Evolutionary conservation across 331 rosid genomes (phyloP).

Genomic region (Saraca asoca): DNA sequence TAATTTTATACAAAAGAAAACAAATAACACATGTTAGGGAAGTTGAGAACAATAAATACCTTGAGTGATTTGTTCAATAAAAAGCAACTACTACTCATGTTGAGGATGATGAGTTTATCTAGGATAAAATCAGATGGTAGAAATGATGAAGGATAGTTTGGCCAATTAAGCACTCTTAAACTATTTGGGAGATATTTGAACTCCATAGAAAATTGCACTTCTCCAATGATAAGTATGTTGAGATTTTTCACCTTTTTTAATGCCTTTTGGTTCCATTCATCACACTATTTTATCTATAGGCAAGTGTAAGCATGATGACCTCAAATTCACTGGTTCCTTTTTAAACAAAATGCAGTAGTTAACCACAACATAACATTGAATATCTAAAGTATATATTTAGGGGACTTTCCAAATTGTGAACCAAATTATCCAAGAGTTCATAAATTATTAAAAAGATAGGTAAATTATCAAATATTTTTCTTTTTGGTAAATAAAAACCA

Average conservation of each 20-base stretch:
- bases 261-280: slow-evolving; percentile 13
- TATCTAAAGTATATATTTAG: not conserved
- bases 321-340: slow-evolving; percentile 23
- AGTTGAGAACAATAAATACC: not conserved
- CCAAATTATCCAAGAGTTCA: no score
- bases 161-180: not conserved
- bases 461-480: no score
- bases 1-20: no score
- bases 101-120: not conserved
- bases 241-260: slow-evolving; percentile 32
- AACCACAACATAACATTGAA: not conserved
- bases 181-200: not conserved
- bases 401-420: no score
- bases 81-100: not conserved
- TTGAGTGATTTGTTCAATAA: not conserved
- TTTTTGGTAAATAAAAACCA: no score
- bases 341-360: not conserved
- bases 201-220: not conserved
- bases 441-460: no score
- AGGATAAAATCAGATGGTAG: not conserved
- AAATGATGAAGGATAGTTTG: not conserved
- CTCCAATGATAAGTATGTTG: slow-evolving; percentile 18
- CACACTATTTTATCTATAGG: not conserved
- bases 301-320: slow-evolving; percentile 20
- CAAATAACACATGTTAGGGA: no score